Conservation (phyloP, 129 eudicot genomes). For the Helianthus tuberosus region DNA sequence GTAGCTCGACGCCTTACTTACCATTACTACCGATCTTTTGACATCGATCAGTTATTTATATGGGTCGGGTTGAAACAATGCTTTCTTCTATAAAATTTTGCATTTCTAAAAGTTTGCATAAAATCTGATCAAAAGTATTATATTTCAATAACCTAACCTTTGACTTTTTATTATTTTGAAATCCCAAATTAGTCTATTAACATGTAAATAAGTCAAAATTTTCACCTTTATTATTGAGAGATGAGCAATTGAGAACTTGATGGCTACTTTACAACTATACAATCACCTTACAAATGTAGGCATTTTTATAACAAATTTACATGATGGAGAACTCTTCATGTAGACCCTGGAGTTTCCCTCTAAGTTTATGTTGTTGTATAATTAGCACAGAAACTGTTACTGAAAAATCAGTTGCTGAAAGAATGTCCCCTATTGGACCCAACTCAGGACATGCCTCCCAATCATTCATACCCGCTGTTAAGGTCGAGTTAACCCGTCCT, state of each 20-base stretch:
- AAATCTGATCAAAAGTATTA: too few relatives aligned
- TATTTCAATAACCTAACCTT: too few relatives aligned
- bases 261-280: constrained; percentile 14
- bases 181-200: too few relatives aligned
- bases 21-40: too few relatives aligned
- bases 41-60: too few relatives aligned
- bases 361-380: constrained; percentile 80
- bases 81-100: too few relatives aligned
- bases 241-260: background rate
- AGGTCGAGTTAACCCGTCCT: constrained; percentile 69
- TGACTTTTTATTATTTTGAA: too few relatives aligned
- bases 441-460: constrained; percentile 97
- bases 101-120: too few relatives aligned
- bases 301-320: constrained; percentile 35
- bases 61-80: too few relatives aligned
- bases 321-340: constrained; percentile 80
- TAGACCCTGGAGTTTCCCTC: constrained; percentile 64
- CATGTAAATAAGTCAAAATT: background rate
- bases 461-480: constrained; percentile 94
- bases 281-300: background rate
- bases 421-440: constrained; percentile 93
- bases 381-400: constrained; percentile 72
- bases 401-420: constrained; percentile 72
- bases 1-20: too few relatives aligned
- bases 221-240: background rate